Conservation (phyloP, 768 basidiomycete species). For the Thelephora ganbajun region DNA sequence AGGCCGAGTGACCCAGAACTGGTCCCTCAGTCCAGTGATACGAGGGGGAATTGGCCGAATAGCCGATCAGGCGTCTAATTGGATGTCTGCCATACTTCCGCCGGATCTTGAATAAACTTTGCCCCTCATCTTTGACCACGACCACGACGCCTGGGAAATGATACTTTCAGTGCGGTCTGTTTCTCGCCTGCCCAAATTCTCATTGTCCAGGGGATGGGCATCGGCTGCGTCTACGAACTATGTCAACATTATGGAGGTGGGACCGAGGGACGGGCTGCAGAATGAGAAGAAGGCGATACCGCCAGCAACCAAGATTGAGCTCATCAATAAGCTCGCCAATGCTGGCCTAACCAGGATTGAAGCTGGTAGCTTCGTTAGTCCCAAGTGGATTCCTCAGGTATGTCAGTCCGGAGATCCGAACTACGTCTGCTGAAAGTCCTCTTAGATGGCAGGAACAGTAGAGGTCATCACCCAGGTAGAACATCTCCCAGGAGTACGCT, state of each 20-base stretch:
- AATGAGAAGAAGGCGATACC: conserved; percentile 70
- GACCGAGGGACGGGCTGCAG: conserved; percentile 84
- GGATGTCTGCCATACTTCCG: too few species aligned
- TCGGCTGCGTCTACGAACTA: conserved; percentile 12
- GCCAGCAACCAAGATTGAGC: conserved; percentile 60
- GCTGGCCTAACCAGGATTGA: conserved; percentile 66
- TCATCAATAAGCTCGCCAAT: conserved; percentile 58
- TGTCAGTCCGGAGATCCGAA: conserved; percentile 4
- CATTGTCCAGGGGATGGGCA: not conserved
- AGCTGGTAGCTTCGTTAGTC: conserved; percentile 83
- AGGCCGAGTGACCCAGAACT: too few species aligned
- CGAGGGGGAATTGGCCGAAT: too few species aligned
- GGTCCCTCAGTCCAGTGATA: too few species aligned
- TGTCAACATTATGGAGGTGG: conserved; percentile 77
- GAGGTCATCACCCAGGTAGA: conserved; percentile 53
- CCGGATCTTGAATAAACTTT: too few species aligned
- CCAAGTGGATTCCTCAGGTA: conserved; percentile 89
- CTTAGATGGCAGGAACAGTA: conserved; percentile 77
- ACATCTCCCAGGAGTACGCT: conserved; percentile 39
- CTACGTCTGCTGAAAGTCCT: not conserved
- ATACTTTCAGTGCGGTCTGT: too few species aligned
- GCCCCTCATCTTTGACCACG: too few species aligned
- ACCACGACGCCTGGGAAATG: too few species aligned
- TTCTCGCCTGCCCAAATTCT: too few species aligned
- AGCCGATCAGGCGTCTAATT: too few species aligned